A percentile compares a stretch with the other conserved stretches of the same genome.
These are phyloP conservation scores for Termitomyces sp. DNA, from an alignment of 768 basidiomycete species.

Conservation along the genomic window DNA sequence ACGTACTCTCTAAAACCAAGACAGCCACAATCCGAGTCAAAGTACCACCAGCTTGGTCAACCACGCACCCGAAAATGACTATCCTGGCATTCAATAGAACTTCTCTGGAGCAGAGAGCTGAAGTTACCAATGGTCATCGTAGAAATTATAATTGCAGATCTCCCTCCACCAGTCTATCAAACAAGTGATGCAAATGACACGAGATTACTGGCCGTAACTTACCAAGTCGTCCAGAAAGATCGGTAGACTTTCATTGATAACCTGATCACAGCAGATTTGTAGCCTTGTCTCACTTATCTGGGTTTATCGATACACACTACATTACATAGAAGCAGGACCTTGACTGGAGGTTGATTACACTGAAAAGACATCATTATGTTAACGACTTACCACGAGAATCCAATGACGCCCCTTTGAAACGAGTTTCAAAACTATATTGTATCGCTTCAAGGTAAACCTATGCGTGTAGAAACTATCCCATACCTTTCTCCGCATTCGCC, in stretches of 20 bases:
- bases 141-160: conserved; percentile 73
- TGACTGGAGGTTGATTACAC: not conserved
- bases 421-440: conserved; percentile 43
- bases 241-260: conserved; percentile 79
- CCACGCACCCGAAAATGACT: conserved; percentile 80
- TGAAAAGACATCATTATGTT: not conserved
- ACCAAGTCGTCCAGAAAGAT: conserved; percentile 79
- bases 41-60: not conserved
- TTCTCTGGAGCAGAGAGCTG: not conserved
- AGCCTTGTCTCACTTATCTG: not conserved
- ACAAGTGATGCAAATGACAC: not conserved
- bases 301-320: conserved; percentile 53
- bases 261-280: conserved; percentile 33
- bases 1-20: conserved; percentile 63
- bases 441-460: not conserved
- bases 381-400: conserved; percentile 78
- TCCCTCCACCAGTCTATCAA: conserved; percentile 52
- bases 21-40: not conserved
- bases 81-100: not conserved
- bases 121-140: conserved; percentile 65
- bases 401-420: conserved; percentile 77
- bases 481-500: conserved; percentile 69
- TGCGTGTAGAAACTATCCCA: not conserved
- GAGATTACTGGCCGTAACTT: conserved; percentile 17
- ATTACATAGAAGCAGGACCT: conserved; percentile 87